Base-by-base conservation (phyloP, 164 flowering plant species). In the Saururus chinensis region DNA sequence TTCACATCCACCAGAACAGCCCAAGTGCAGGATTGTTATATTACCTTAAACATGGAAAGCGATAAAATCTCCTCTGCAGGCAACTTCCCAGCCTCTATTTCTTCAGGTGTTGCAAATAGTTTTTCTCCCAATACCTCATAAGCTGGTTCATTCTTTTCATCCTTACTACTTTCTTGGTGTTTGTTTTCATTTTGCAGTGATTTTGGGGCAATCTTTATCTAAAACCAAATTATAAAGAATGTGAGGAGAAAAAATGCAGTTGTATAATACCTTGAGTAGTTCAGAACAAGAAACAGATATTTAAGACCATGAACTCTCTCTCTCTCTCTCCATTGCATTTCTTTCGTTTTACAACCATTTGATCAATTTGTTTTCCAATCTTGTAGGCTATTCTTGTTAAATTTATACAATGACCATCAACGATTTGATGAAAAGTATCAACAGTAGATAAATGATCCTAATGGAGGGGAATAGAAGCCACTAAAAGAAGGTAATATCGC, bases 21-120 rank as follows among this genome's bases (percentile, higher is more conserved):
- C 37, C 37, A 30, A 30, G 37, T 6, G 37, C 37, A 30, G 6
- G 37, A 30, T 2, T 30, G 37, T 30, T 23, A 9, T 23, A 51
- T 37, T 76, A 92, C 99, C 99, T 95, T 95, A 66, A 91, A 95
- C 95, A 81, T 87, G 30, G 97, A 97, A 71, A 91, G 95, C 40
- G 99, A 91, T 56, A 95, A 70, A 60, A 91, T 82, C 65, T 95
- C 97, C 76, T 91, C 97, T 4, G 92, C 91, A 62, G 95, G 93
- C 79, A 95, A 75, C 80, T 80, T 88, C 59, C 91, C 91, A 40
- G 68, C 74, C 64, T 86, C 79, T 64, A 91, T 68, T 61, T 91
- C 95, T 71, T 88, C 89, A 40, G 69, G 70, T 42, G 87, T 82
- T 55, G 81, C 87, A 80, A 40, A 87, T 40, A 75, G 70, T 67